phyloP scores from a whole-genome alignment of 164 flowering plant species.

The Magnolia kwangsiensis region DNA sequence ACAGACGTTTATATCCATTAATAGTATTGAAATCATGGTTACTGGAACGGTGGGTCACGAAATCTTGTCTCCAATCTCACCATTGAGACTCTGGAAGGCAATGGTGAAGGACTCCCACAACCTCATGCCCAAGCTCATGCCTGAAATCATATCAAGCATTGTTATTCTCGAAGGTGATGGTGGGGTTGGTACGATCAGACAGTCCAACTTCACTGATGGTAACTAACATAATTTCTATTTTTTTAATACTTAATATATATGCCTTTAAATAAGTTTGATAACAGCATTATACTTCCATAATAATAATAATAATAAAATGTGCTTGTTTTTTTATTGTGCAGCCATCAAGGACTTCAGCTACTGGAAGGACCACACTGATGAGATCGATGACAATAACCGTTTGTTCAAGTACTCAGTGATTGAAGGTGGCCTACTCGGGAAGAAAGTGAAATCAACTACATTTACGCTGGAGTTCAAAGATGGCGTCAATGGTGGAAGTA shows the following conservation, averaged over 20 bases:
- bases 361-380: conserved; percentile 3
- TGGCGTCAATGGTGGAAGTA: neutral
- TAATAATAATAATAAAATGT: too few species aligned
- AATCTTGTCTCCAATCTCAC: neutral
- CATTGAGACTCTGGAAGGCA: conserved; percentile 2
- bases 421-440: conserved; percentile 9
- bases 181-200: too few species aligned
- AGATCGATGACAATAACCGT: neutral
- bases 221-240: too few species aligned
- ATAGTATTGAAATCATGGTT: neutral
- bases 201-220: too few species aligned
- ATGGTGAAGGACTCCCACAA: neutral
- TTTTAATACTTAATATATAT: neutral
- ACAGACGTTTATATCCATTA: neutral
- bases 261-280: neutral
- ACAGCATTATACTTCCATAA: too few species aligned
- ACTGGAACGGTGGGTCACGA: neutral
- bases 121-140: neutral
- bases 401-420: conserved; percentile 1
- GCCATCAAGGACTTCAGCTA: neutral
- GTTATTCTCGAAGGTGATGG: too few species aligned
- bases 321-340: neutral
- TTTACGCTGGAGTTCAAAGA: conserved; percentile 3
- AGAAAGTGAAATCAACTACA: neutral
- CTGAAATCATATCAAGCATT: too few species aligned